Evolutionary conservation across 2,329 filamentous ascomycete genomes (phyloP), one percentile per base, ranked within the genome.

Genomic region (Fusarium sp.): DNA sequence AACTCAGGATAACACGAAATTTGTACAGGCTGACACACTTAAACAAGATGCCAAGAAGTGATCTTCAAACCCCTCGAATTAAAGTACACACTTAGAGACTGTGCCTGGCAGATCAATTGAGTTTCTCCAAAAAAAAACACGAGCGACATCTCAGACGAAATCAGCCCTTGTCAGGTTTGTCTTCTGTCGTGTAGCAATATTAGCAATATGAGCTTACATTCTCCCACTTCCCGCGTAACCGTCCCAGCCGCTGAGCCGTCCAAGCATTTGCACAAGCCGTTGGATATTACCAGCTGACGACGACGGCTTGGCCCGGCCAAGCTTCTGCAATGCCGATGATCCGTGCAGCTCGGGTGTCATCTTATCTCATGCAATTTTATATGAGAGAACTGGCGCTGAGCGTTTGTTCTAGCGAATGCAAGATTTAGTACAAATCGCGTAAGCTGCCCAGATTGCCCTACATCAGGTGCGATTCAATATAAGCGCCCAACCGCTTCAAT

Each of bases 401-500:
- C 14, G 28, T 6, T 32, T 32, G 14, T 32, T 15, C 14, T 14
- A 32, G 28, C 28, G 28, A 32, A 15, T 30, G 28, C 10, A 28
- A 28, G 26, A 28, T 28, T 28, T 28, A 28, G 10, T 10, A 28
- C 12, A 12, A 28, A 28, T 28, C 26, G 26, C 42, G 43, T 38
- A 38, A 50, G 19, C 8, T 47, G 11, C 24, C 15, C 11, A 32
- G 12, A 17, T 46, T 24, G 20, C 19, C 17, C 28, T 62, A 69
- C 11, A 38, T 17, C 34, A 68, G 42, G 43, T 61, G 48, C n/a
- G 32, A 51, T 24, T 64, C 54, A 14, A 86, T 58, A 71, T 84
- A 86, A 3, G 40, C 56, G 7, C 77, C 76, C 38, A 86, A 72
- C 69, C 73, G 78, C 67, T 86, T 83, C 72, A 96, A 74, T 0